Evolutionary conservation across 179 eudicot genomes (phyloP).

Genomic region (Beta macrorhiza): DNA sequence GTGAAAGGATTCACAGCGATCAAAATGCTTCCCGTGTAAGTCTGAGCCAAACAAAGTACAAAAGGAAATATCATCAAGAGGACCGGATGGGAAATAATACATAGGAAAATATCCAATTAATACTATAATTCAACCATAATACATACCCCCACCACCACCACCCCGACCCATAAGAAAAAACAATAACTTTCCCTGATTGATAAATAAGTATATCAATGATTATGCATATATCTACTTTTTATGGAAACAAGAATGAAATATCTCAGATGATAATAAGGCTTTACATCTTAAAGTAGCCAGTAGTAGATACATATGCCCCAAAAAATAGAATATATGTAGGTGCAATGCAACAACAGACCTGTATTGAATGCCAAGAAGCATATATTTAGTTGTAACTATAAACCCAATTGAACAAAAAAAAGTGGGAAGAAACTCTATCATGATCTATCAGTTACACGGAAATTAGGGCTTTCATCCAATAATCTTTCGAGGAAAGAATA

Average conservation of each 20-base stretch:
- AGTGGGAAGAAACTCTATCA: not conserved
- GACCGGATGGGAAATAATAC: conserved; percentile 12
- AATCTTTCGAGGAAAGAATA: not conserved
- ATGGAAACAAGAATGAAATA: not conserved
- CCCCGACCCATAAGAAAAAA: not conserved
- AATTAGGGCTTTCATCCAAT: not conserved
- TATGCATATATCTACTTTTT: not conserved
- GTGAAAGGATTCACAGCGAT: conserved; percentile 99
- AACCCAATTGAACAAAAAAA: not conserved
- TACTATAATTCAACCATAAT: not conserved
- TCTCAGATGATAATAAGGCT: not conserved
- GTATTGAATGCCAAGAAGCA: not conserved
- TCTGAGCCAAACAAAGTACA: conserved; percentile 43
- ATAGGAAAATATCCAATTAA: not conserved
- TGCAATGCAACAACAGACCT: not conserved
- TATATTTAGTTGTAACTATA: not conserved
- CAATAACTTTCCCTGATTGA: not conserved
- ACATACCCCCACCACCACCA: not conserved
- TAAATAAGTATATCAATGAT: not conserved
- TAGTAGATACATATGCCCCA: not conserved
- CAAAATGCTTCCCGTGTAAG: conserved; percentile 97
- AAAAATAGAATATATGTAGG: not conserved
- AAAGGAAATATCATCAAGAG: not conserved
- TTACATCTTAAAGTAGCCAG: not conserved
- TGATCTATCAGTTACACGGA: not conserved